phyloP scores from a whole-genome alignment of 2,329 filamentous ascomycete species.

The Daldinia eschscholtzii region DNA sequence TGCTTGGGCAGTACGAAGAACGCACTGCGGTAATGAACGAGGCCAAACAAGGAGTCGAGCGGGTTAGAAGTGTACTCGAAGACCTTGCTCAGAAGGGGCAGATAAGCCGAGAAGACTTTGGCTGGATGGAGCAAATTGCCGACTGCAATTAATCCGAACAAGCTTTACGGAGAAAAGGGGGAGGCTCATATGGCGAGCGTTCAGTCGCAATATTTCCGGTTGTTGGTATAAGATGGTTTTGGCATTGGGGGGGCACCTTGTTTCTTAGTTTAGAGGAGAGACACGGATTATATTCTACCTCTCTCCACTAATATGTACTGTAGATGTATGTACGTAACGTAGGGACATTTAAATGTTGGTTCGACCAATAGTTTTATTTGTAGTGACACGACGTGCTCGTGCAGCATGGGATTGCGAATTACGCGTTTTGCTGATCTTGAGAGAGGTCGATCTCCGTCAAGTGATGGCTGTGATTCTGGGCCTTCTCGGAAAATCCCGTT shows the following conservation, averaged over 20 bases:
- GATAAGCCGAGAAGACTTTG: conserved; percentile 17
- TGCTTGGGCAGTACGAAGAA: conserved; percentile 6
- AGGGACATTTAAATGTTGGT: conserved; percentile 8
- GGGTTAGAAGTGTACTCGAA: conserved; percentile 4
- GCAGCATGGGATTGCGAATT: conserved; percentile 22
- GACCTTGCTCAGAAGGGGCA: conserved; percentile 15
- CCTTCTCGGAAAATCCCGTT: conserved; percentile 27
- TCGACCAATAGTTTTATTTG: conserved; percentile 22
- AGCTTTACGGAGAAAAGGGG: not conserved
- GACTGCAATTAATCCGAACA: conserved; percentile 11
- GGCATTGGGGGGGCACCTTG: conserved; percentile 1
- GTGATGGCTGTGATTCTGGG: not conserved
- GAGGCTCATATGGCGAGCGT: conserved; percentile 2
- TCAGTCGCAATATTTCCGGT: conserved; percentile 3
- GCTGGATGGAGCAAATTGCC: conserved; percentile 27
- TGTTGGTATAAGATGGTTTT: conserved; percentile 13
- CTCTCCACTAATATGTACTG: not conserved
- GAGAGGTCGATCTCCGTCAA: conserved; percentile 12
- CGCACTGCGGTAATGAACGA: conserved; percentile 13
- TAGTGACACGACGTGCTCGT: conserved; percentile 20
- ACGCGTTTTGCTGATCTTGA: conserved; percentile 27
- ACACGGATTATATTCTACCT: not conserved
- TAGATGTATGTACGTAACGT: not conserved
- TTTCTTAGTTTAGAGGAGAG: conserved; percentile 6
- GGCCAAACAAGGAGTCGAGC: conserved; percentile 25